Evolutionary conservation across 345 rosid species (phyloP).

Genomic region (Eucalyptus sideroxylon): DNA sequence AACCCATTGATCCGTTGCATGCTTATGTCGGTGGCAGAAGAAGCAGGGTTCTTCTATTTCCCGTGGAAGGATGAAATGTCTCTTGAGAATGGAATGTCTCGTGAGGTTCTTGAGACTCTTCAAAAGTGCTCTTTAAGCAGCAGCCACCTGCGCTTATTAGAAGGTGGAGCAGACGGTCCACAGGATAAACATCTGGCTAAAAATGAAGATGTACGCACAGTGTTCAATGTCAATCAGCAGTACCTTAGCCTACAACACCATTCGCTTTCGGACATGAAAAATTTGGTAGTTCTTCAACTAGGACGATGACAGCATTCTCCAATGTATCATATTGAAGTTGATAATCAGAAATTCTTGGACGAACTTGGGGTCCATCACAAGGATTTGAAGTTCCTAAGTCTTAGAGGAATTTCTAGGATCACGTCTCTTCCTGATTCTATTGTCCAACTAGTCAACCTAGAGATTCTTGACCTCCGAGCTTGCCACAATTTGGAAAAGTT

Average conservation of each 20-base stretch:
- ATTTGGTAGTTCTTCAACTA: conserved; percentile 5
- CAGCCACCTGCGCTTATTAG: background rate
- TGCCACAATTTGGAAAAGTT: conserved; percentile 22
- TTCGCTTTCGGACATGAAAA: background rate
- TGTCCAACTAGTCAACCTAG: background rate
- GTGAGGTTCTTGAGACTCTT: background rate
- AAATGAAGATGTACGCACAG: background rate
- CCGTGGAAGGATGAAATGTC: no score
- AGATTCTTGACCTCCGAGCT: conserved; percentile 15
- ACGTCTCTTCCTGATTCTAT: background rate
- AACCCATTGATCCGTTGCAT: background rate
- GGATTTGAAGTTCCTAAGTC: conserved; percentile 12
- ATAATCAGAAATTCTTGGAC: background rate
- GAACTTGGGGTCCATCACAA: background rate
- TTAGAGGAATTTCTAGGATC: conserved; percentile 27
- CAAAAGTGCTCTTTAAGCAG: background rate
- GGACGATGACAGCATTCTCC: conserved; percentile 15
- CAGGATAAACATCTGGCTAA: rapidly evolving
- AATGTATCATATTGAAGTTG: conserved; percentile 18
- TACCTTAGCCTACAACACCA: conserved; percentile 1
- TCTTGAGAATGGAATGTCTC: background rate
- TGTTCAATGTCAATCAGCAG: conserved; percentile 7
- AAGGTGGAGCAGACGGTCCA: rapidly evolving
- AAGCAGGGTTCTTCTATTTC: background rate
- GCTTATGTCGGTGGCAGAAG: background rate